A percentile compares a stretch with the other conserved stretches of the same genome.
These are phyloP conservation scores for Hygrophoropsis aurantiaca DNA, from an alignment of 768 basidiomycete species.

Conservation along the genomic window DNA sequence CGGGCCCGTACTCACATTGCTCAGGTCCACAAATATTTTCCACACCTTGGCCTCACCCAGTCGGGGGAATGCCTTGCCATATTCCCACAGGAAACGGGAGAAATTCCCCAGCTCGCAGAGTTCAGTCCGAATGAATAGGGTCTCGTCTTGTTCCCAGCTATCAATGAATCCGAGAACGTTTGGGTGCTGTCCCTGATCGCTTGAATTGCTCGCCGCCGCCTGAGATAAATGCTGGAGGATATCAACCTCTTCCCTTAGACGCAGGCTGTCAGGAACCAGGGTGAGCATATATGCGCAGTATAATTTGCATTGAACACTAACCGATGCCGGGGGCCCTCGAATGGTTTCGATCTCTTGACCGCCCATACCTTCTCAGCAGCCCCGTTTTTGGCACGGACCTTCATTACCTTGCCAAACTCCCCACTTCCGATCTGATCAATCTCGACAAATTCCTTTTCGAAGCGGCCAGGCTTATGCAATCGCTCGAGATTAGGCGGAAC, in stretches of 20 bases:
- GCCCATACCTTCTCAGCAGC: conserved; percentile 64
- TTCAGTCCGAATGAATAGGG: conserved; percentile 90
- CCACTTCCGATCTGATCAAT: conserved; percentile 85
- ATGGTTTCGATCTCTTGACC: conserved; percentile 91
- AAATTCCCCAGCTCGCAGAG: conserved; percentile 94
- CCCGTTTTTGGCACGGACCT: conserved; percentile 67
- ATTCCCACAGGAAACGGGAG: conserved; percentile 86
- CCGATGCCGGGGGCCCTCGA: conserved; percentile 91
- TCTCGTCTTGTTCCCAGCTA: conserved; percentile 93
- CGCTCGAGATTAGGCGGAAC: conserved; percentile 18
- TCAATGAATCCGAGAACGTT: conserved; percentile 89
- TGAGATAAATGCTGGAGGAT: conserved; percentile 74
- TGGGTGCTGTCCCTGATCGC: conserved; percentile 50
- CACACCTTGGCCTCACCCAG: conserved; percentile 93
- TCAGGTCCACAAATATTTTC: conserved; percentile 92
- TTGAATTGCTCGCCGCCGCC: conserved; percentile 24
- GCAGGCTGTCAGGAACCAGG: conserved; percentile 47
- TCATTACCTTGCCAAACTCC: conserved; percentile 92
- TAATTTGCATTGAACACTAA: conserved; percentile 36
- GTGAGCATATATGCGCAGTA: conserved; percentile 4
- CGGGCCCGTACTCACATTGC: conserved; percentile 60
- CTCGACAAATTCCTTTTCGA: conserved; percentile 79
- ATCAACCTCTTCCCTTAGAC: conserved; percentile 93
- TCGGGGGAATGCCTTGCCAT: conserved; percentile 78
- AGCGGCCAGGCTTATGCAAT: conserved; percentile 60